Conservation (phyloP, 2,329 filamentous ascomycete genomes). For the Neoarthrinium moseri region DNA sequence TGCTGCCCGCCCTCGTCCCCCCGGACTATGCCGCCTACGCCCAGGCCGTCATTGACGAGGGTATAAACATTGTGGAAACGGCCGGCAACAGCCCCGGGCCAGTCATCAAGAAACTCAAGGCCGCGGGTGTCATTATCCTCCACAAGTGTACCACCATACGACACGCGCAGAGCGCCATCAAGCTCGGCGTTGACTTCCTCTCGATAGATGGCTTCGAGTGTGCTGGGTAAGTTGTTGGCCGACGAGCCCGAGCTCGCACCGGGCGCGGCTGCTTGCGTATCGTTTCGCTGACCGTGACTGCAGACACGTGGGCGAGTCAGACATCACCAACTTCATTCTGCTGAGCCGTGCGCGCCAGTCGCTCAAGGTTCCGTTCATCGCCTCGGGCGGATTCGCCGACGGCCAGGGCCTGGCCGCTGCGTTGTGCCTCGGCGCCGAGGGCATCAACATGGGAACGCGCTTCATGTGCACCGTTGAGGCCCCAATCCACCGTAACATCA, state of each 20-base stretch:
- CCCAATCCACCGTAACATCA: constrained; percentile 90
- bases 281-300: neutral
- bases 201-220: constrained; percentile 98
- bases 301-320: constrained; percentile 76
- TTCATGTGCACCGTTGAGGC: constrained; percentile 97
- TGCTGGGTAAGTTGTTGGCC: constrained; percentile 56
- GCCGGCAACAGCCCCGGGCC: constrained; percentile 86
- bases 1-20: constrained; percentile 84
- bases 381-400: constrained; percentile 92
- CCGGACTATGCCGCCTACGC: constrained; percentile 93
- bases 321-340: constrained; percentile 89
- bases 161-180: constrained; percentile 87
- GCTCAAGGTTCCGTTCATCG: constrained; percentile 87
- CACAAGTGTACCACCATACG: constrained; percentile 98
- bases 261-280: neutral
- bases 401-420: constrained; percentile 91
- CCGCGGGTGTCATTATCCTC: constrained; percentile 72
- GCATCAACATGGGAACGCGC: constrained; percentile 97
- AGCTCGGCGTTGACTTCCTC: constrained; percentile 94
- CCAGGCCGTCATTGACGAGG: constrained; percentile 89
- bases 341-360: constrained; percentile 81
- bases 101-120: constrained; percentile 86
- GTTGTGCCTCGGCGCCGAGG: constrained; percentile 83
- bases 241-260: neutral
- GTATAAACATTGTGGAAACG: constrained; percentile 87